Evolutionary conservation across 2,329 filamentous ascomycete genomes (phyloP), one percentile per base, ranked within the genome.

Genomic region (Cercospora janseana): DNA sequence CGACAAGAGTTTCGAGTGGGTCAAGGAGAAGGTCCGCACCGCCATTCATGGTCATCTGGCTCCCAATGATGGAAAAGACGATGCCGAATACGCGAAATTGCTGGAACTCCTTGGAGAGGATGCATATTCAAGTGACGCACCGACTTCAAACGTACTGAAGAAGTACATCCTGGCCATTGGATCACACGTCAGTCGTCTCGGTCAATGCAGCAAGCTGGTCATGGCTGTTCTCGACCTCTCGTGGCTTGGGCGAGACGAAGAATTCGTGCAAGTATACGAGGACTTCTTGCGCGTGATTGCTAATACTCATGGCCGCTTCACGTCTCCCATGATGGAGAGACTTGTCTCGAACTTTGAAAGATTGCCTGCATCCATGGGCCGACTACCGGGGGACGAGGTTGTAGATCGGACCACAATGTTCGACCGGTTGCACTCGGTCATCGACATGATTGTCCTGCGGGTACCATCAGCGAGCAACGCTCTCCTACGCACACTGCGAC

Each of bases 251-350:
- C 75, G 81, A 50, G 80, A 83, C 54, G 79, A 82, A 51, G 69
- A 71, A 13, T 85, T 83, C 61, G 74, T 80, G 40, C 74, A 73
- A 52, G 66, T 79, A 5, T 85, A 78, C 66, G 72, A 77, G 47
- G 70, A 76, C 31, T 79, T 84, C 51, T 62, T 85, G 42, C 76
- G 76, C 20, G 78, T 77, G 43, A 73, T 98, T 37, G 82, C 90
- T 45, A 94, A 88, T 53, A 86, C 90, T 0, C 88, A 96, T 63
- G 85, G 87, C 35, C 83, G 81, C 10, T 94, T 88, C 69, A 79
- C 94, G 26, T 79, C 78, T 16, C 76, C 81, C 15, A 83, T 95
- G 29, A 78, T 96, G 51, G 78, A 82, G 50, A 92, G 89, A 81
- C 78, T 97, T 52, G 84, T 95, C 48, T 80, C 83, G 53, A 85